phyloP scores from a whole-genome alignment of 2,329 filamentous ascomycete species.

The Ustulina deusta region DNA sequence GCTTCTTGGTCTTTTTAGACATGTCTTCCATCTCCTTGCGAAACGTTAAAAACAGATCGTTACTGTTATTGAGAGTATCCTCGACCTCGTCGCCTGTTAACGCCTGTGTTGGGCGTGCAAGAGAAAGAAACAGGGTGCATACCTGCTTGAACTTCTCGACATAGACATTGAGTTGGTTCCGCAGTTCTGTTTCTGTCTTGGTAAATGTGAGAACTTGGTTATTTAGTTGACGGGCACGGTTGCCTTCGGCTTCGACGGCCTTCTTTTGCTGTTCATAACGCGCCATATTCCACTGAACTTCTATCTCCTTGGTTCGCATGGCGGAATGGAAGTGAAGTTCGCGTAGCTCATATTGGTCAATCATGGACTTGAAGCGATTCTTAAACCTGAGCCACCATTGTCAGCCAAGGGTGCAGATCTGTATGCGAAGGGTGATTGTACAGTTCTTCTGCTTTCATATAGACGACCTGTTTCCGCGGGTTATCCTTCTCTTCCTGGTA shows the following conservation, averaged over 20 bases:
- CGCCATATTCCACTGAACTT: constrained; percentile 91
- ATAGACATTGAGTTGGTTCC: constrained; percentile 97
- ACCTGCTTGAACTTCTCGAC: constrained; percentile 99
- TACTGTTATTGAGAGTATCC: constrained; percentile 98
- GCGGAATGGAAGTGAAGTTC: constrained; percentile 94
- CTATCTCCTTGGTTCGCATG: constrained; percentile 93
- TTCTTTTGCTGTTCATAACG: constrained; percentile 92
- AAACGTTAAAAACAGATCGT: constrained; percentile 96
- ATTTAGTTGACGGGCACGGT: constrained; percentile 85
- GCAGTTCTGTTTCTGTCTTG: constrained; percentile 92
- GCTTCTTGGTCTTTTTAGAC: constrained; percentile 97
- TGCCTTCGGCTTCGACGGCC: constrained; percentile 82
- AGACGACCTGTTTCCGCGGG: constrained; percentile 81
- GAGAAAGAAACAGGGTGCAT: constrained; percentile 55
- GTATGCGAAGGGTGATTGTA: constrained; percentile 59
- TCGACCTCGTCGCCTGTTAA: constrained; percentile 81
- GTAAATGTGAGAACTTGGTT: constrained; percentile 94
- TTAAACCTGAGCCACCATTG: constrained; percentile 74
- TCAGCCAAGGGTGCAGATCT: constrained; percentile 20
- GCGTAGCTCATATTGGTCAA: constrained; percentile 95
- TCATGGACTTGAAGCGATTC: constrained; percentile 89
- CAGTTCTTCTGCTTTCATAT: constrained; percentile 91
- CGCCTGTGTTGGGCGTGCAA: constrained; percentile 46
- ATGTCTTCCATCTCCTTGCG: constrained; percentile 99
- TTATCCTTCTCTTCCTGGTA: constrained; percentile 89